Evolutionary conservation across 257 asterid species (phyloP).

Genomic region (Scutellaria barbata): DNA sequence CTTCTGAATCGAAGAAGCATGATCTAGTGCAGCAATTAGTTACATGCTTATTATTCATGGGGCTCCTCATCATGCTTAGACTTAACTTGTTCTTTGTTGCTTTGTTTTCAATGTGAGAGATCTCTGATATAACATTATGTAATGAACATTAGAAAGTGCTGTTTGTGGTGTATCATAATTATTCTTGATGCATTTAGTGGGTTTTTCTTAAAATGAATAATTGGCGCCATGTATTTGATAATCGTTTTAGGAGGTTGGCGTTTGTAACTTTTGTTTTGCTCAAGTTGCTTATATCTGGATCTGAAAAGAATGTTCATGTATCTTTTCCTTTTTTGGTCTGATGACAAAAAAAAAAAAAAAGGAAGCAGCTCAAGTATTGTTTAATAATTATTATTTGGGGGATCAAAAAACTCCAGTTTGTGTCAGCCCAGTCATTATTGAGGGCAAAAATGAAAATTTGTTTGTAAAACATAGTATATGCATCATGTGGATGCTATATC

Average conservation of each 20-base stretch:
- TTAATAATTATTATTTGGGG: no score
- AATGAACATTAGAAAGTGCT: background rate
- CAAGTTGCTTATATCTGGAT: no score
- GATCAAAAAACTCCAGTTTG: no score
- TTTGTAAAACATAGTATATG: background rate
- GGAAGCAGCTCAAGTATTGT: no score
- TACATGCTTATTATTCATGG: conserved; percentile 2
- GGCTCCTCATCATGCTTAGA: background rate
- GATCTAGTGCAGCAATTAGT: conserved; percentile 3
- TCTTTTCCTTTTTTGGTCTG: background rate
- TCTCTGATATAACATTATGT: background rate
- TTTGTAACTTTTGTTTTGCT: no score
- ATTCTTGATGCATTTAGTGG: background rate
- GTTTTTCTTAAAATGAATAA: background rate
- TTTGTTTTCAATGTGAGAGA: background rate
- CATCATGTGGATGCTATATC: conserved; percentile 4
- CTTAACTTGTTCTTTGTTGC: background rate
- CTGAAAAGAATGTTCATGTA: no score
- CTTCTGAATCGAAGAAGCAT: conserved; percentile 25
- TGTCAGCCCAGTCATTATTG: background rate
- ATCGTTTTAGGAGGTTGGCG: no score
- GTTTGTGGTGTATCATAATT: conserved; percentile 7
- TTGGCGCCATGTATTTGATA: background rate
- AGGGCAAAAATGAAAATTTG: background rate
- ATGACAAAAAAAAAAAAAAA: no score